phyloP scores from a whole-genome alignment of 2,329 filamentous ascomycete species.

The Eutypella sp. region DNA sequence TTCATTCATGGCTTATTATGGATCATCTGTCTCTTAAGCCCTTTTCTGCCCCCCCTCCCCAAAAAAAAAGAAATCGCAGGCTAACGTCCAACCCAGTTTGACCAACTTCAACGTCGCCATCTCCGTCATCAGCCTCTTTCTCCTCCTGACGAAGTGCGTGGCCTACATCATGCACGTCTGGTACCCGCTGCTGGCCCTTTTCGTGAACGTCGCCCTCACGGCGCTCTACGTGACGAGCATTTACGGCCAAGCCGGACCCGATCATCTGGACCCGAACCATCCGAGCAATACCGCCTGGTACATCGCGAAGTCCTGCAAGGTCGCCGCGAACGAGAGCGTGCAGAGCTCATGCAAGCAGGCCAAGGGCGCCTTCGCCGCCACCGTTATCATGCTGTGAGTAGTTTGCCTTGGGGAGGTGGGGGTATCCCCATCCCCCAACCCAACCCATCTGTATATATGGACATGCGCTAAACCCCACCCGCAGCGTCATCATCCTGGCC shows the following conservation, averaged over 20 bases:
- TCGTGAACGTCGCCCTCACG: slow-evolving; percentile 53
- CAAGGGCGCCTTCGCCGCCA: slow-evolving; percentile 61
- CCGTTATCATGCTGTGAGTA: slow-evolving; percentile 62
- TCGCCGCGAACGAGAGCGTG: slow-evolving; percentile 49
- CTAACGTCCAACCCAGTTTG: slow-evolving; percentile 44
- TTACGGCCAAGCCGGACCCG: slow-evolving; percentile 68
- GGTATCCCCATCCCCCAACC: too few relatives aligned
- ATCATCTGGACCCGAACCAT: slow-evolving; percentile 61
- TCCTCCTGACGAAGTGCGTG: slow-evolving; percentile 66
- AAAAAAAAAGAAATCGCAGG: not conserved
- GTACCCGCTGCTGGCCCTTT: slow-evolving; percentile 58
- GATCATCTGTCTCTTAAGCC: not conserved
- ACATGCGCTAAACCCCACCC: too few relatives aligned
- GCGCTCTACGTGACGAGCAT: slow-evolving; percentile 61
- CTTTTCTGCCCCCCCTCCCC: not conserved
- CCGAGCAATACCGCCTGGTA: slow-evolving; percentile 68
- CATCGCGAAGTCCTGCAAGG: slow-evolving; percentile 62
- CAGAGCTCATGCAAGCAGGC: slow-evolving; percentile 62
- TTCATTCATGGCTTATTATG: too few relatives aligned
- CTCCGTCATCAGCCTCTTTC: slow-evolving; percentile 70
- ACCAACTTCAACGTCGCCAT: slow-evolving; percentile 74
- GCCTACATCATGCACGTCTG: slow-evolving; percentile 67
- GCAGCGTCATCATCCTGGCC: slow-evolving; percentile 54
- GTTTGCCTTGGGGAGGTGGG: too few relatives aligned
- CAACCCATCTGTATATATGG: too few relatives aligned